Conservation (phyloP, 208 protist species). For the Trypanosoma melophagium region DNA sequence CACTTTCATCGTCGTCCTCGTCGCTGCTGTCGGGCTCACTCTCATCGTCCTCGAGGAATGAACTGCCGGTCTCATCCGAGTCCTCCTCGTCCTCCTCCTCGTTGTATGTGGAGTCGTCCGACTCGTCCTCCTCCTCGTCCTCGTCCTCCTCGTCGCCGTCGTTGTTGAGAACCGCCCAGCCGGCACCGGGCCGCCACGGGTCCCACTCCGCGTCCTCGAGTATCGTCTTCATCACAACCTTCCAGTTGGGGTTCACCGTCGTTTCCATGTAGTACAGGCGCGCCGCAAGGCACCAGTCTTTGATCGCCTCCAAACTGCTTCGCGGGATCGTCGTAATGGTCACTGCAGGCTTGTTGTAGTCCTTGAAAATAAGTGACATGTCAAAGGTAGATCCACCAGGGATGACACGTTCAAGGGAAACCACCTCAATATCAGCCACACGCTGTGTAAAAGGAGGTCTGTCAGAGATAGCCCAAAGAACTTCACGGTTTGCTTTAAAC, state of each 20-base stretch:
- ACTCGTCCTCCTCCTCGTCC: constrained; percentile 56
- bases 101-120: constrained; percentile 80
- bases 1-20: constrained; percentile 57
- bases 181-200: constrained; percentile 64
- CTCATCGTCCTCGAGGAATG: constrained; percentile 80
- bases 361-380: constrained; percentile 97
- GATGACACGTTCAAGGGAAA: constrained; percentile 93
- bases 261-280: constrained; percentile 87
- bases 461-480: constrained; percentile 85
- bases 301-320: constrained; percentile 57
- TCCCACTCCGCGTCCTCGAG: constrained; percentile 83
- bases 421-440: constrained; percentile 94
- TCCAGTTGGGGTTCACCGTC: constrained; percentile 80
- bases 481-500: constrained; percentile 73
- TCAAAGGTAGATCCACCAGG: constrained; percentile 94
- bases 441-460: constrained; percentile 93
- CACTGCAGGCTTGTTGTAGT: constrained; percentile 87
- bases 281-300: constrained; percentile 80
- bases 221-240: constrained; percentile 82
- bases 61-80: constrained; percentile 52
- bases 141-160: constrained; percentile 85
- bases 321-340: constrained; percentile 66
- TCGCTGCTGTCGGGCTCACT: constrained; percentile 38
- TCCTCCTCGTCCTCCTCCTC: constrained; percentile 77
- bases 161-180: constrained; percentile 74